Conservation (phyloP, 805 yeast genomes). For the Candida nitratophila region DNA sequence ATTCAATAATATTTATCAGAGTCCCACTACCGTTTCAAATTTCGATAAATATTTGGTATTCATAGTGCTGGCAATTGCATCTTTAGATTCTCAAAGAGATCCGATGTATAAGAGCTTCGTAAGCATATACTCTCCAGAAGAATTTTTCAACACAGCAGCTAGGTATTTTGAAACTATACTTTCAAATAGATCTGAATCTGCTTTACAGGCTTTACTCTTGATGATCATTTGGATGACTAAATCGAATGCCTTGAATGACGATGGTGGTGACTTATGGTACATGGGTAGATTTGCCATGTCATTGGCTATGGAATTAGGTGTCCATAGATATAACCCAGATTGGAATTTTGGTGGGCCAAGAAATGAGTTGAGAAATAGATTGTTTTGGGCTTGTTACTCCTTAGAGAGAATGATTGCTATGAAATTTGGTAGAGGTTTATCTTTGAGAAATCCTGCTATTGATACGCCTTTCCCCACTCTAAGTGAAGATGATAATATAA, state of each 20-base stretch:
- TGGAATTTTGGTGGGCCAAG: slow-evolving; percentile 18
- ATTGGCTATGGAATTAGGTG: slow-evolving; percentile 21
- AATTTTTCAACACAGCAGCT: slow-evolving; percentile 18
- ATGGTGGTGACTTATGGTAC: slow-evolving; percentile 21
- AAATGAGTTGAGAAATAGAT: slow-evolving; percentile 17
- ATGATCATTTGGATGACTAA: slow-evolving; percentile 16
- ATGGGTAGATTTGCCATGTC: slow-evolving; percentile 19
- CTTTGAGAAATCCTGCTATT: slow-evolving; percentile 18
- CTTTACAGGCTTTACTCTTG: slow-evolving; percentile 16
- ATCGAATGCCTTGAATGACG: slow-evolving; percentile 15
- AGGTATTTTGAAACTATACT: slow-evolving; percentile 16
- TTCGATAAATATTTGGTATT: slow-evolving; percentile 16
- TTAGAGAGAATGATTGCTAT: slow-evolving; percentile 19
- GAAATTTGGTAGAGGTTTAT: slow-evolving; percentile 19
- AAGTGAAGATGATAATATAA: slow-evolving; percentile 11
- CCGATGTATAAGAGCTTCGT: slow-evolving; percentile 7
- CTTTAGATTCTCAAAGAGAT: slow-evolving; percentile 3
- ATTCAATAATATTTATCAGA: slow-evolving; percentile 7
- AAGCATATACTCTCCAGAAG: slow-evolving; percentile 9
- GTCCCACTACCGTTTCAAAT: slow-evolving; percentile 9
- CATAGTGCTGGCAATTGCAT: slow-evolving; percentile 16
- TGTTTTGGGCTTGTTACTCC: slow-evolving; percentile 19
- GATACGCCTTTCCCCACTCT: slow-evolving; percentile 18
- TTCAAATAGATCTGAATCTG: slow-evolving; percentile 13
- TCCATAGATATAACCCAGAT: slow-evolving; percentile 18